Evolutionary conservation across 1,284 basidiomycete genomes (phyloP).

Genomic region (Farysia itapuensis): DNA sequence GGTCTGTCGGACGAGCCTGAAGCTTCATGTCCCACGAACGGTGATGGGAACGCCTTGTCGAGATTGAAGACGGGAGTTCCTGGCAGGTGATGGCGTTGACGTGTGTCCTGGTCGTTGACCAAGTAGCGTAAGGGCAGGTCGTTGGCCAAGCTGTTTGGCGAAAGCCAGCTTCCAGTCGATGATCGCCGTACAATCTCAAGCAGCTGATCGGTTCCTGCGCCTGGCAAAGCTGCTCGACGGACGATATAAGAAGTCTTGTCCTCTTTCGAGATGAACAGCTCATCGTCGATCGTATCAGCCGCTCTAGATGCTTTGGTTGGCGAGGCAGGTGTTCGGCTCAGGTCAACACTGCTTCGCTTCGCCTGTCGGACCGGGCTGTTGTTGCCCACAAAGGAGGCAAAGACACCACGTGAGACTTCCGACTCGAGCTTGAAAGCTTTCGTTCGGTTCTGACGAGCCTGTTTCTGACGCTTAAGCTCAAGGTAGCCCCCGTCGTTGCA

Average conservation of each 20-base stretch:
- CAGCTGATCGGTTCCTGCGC: conserved; percentile 6
- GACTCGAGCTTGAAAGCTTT: conserved; percentile 25
- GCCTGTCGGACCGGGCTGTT: conserved; percentile 19
- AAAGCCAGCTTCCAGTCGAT: background rate
- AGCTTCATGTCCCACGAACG: no score
- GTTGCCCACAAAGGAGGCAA: conserved; percentile 35
- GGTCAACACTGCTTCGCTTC: conserved; percentile 7
- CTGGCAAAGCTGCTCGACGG: conserved; percentile 2
- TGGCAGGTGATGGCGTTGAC: background rate
- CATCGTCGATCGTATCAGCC: conserved; percentile 2
- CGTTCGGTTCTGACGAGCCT: conserved; percentile 1
- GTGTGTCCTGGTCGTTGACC: background rate
- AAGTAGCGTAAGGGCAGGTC: background rate
- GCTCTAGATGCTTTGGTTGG: background rate
- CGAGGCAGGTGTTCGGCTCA: background rate
- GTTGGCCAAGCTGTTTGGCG: background rate
- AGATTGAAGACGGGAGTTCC: conserved; percentile 6
- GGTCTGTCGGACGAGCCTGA: conserved; percentile 1
- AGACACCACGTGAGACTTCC: conserved; percentile 24
- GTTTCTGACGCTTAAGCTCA: background rate
- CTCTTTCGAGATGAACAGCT: conserved; percentile 22
- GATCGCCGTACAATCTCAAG: conserved; percentile 15
- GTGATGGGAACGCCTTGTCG: conserved; percentile 25
- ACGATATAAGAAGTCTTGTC: conserved; percentile 13
- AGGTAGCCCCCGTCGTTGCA: conserved; percentile 2